phyloP scores from a whole-genome alignment of 768 basidiomycete species.

The Trametes cubensis region DNA sequence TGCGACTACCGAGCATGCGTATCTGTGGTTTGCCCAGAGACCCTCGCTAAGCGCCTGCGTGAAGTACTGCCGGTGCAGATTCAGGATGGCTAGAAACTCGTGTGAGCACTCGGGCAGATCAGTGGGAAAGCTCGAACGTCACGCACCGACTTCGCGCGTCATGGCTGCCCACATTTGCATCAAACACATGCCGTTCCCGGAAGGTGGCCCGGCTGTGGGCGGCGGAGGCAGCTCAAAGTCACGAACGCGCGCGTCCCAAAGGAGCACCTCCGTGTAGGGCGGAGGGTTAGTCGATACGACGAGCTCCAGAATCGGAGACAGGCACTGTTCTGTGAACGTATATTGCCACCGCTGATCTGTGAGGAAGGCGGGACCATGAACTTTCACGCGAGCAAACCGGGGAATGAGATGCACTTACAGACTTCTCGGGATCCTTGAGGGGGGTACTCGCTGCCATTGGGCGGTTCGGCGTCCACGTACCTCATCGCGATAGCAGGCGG shows the following conservation, averaged over 20 bases:
- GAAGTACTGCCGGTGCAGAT: conserved; percentile 69
- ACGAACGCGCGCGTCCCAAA: conserved; percentile 56
- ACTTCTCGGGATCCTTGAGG: conserved; percentile 36
- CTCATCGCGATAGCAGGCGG: conserved; percentile 68
- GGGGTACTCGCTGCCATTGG: conserved; percentile 31
- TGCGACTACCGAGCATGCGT: conserved; percentile 71
- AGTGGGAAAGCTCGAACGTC: not conserved
- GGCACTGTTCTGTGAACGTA: conserved; percentile 61
- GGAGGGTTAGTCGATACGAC: conserved; percentile 56
- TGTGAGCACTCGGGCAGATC: conserved; percentile 3
- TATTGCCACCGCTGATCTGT: conserved; percentile 76
- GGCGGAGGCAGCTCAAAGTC: conserved; percentile 57
- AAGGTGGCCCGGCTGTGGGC: conserved; percentile 33
- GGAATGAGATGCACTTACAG: conserved; percentile 14
- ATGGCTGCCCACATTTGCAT: conserved; percentile 19
- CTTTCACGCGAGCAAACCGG: not conserved
- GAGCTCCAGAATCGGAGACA: conserved; percentile 63
- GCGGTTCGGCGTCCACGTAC: conserved; percentile 63
- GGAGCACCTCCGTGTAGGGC: conserved; percentile 52
- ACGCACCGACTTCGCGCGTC: conserved; percentile 64
- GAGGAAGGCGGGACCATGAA: not conserved
- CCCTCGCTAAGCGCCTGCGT: conserved; percentile 63
- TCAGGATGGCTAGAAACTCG: conserved; percentile 54
- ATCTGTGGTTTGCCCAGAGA: conserved; percentile 61
- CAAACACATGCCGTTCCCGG: conserved; percentile 21